These are phyloP conservation scores for Ochromonas danica DNA, from an alignment of 108 stramenopile genomes.

Conservation along the genomic window DNA sequence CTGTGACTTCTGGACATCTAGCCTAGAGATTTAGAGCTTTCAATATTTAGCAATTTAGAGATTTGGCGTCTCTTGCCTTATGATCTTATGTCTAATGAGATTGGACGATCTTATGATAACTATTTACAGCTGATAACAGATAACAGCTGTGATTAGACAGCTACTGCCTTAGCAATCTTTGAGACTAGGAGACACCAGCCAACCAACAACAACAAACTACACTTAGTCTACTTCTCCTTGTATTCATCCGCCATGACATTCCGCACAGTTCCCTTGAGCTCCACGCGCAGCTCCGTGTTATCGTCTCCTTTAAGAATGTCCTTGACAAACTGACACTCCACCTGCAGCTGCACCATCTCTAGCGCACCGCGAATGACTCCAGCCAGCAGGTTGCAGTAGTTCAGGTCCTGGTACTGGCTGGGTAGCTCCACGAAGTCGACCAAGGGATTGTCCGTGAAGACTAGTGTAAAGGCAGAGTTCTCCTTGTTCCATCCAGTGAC, in stretches of 20 bases:
- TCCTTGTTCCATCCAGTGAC: conserved; percentile 68
- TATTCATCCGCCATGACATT: conserved; percentile 56
- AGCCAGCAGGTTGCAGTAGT: conserved; percentile 83
- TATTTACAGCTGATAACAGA: too few relatives aligned
- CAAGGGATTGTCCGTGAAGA: conserved; percentile 84
- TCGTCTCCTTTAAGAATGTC: conserved; percentile 79
- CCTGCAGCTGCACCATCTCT: conserved; percentile 75
- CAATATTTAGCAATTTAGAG: too few relatives aligned
- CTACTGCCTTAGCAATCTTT: too few relatives aligned
- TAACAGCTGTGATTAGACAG: too few relatives aligned
- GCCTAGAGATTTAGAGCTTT: too few relatives aligned
- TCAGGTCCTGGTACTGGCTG: conserved; percentile 61
- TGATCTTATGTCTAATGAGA: too few relatives aligned
- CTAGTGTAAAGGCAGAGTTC: conserved; percentile 67
- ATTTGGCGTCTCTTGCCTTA: too few relatives aligned
- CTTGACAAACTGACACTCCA: conserved; percentile 70
- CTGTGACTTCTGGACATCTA: too few relatives aligned
- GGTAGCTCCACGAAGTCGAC: conserved; percentile 89
- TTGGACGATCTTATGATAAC: too few relatives aligned
- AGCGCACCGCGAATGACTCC: conserved; percentile 86
- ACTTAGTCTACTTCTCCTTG: conserved; percentile 45
- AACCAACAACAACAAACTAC: too few relatives aligned
- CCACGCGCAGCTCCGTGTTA: conserved; percentile 82
- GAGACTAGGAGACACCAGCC: too few relatives aligned
- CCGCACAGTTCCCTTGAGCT: conserved; percentile 48